Percentiles rank a stretch among this genome's conserved stretches.
These are phyloP conservation scores for Arabidopsis suecica DNA, from an alignment of 345 rosid species.

Conservation along the genomic window DNA sequence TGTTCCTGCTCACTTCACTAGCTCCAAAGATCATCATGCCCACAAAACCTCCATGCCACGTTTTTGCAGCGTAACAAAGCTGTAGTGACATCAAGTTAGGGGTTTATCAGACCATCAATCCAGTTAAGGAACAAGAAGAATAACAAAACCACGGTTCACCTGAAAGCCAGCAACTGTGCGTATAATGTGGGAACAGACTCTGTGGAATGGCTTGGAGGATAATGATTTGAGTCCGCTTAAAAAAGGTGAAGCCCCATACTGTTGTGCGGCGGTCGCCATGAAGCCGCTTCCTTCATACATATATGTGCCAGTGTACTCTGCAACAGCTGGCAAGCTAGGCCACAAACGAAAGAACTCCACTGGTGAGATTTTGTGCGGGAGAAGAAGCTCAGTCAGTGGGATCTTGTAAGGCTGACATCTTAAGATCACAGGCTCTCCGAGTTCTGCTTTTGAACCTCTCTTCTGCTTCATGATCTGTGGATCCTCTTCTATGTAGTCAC, in stretches of 20 bases:
- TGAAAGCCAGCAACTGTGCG: conserved; percentile 98
- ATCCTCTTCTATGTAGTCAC: conserved; percentile 90
- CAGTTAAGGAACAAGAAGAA: conserved; percentile 11
- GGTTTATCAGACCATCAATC: conserved; percentile 29
- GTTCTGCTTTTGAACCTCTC: conserved; percentile 82
- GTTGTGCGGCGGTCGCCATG: conserved; percentile 98
- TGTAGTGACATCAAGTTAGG: conserved; percentile 41
- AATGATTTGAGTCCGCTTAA: conserved; percentile 87
- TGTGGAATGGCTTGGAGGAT: conserved; percentile 92
- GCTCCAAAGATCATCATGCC: conserved; percentile 98
- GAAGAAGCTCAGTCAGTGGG: conserved; percentile 92
- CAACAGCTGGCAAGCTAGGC: conserved; percentile 97
- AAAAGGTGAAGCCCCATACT: conserved; percentile 94
- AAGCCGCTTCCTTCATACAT: conserved; percentile 96
- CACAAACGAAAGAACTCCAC: conserved; percentile 97
- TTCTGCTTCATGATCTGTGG: conserved; percentile 81
- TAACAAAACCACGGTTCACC: conserved; percentile 50
- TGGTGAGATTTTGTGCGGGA: conserved; percentile 93
- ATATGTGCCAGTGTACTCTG: conserved; percentile 87
- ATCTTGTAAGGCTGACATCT: conserved; percentile 97
- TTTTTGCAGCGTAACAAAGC: conserved; percentile 97
- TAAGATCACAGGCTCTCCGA: conserved; percentile 95
- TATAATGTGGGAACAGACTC: conserved; percentile 91
- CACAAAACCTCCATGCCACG: conserved; percentile 95
- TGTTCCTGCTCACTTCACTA: conserved; percentile 98